A percentile compares a stretch with the other conserved stretches of the same genome.
These are phyloP conservation scores for Hemileccinum rubropunctum DNA, from an alignment of 768 basidiomycete species.

Conservation along the genomic window DNA sequence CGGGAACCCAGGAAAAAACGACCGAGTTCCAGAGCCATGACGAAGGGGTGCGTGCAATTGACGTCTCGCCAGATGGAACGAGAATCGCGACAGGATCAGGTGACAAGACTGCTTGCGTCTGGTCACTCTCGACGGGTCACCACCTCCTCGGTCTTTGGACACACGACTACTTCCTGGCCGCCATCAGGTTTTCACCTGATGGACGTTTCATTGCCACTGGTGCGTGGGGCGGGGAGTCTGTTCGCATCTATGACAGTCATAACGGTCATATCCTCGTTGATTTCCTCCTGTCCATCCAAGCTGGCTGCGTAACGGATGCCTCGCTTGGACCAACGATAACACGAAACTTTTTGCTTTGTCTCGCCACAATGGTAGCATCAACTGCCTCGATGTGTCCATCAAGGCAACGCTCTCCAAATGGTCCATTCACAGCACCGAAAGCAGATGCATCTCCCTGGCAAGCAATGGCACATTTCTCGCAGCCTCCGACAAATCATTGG, in stretches of 20 bases:
- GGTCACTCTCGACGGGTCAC: slow-evolving; percentile 3
- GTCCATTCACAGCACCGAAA: neutral
- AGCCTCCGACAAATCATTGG: neutral
- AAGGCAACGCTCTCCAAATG: neutral
- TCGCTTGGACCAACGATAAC: slow-evolving; percentile 2
- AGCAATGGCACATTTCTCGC: neutral
- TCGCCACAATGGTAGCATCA: neutral
- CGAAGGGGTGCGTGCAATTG: neutral
- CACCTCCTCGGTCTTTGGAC: neutral
- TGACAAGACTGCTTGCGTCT: neutral
- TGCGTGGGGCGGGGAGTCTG: neutral
- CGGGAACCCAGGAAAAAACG: neutral
- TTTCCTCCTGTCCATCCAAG: neutral
- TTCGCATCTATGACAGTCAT: neutral
- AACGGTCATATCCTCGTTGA: neutral
- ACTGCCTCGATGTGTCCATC: neutral
- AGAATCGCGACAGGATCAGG: neutral
- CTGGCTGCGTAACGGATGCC: neutral
- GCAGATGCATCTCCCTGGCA: neutral
- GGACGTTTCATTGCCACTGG: neutral
- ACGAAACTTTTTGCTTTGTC: neutral
- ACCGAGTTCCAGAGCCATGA: no score
- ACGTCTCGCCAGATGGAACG: neutral
- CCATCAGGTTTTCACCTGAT: neutral
- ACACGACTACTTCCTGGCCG: neutral